These are phyloP conservation scores for Endothia cerciana DNA, from an alignment of 2,329 filamentous ascomycete genomes.

Conservation along the genomic window DNA sequence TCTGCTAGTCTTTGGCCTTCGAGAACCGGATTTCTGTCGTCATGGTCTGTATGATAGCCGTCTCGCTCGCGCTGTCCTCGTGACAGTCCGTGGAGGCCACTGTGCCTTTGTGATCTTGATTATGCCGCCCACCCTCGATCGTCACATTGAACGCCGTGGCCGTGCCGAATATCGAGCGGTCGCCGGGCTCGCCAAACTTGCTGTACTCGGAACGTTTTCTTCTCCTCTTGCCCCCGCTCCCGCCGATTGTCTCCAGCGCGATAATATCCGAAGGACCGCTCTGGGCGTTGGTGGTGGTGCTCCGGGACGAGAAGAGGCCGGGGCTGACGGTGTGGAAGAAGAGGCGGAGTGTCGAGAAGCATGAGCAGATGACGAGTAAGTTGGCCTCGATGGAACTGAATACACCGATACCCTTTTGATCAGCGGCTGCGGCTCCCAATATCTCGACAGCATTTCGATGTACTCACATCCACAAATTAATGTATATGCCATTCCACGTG, in stretches of 20 bases:
- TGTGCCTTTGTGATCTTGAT: neutral
- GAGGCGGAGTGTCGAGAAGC: neutral
- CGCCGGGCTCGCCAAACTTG: neutral
- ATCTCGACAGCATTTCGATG: neutral
- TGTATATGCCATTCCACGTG: constrained; percentile 1
- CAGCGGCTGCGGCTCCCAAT: too few species aligned
- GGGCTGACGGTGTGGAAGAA: constrained; percentile 8
- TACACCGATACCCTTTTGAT: neutral
- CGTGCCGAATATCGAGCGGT: neutral
- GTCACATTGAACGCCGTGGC: constrained; percentile 3
- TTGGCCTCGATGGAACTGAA: neutral
- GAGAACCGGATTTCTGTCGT: neutral
- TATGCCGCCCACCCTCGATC: neutral
- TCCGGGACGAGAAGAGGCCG: neutral
- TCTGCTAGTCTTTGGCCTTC: too few species aligned
- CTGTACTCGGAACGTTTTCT: neutral
- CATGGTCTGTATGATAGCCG: neutral
- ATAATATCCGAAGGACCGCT: neutral
- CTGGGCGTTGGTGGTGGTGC: neutral
- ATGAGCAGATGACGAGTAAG: neutral
- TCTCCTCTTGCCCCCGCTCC: neutral
- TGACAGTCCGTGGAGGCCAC: neutral
- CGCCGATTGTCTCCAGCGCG: neutral
- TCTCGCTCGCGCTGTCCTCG: constrained; percentile 1
- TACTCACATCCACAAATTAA: constrained; percentile 8